These are phyloP conservation scores for Sugiyamaella japonica DNA, from an alignment of 1,139 yeast genomes.

Conservation along the genomic window DNA sequence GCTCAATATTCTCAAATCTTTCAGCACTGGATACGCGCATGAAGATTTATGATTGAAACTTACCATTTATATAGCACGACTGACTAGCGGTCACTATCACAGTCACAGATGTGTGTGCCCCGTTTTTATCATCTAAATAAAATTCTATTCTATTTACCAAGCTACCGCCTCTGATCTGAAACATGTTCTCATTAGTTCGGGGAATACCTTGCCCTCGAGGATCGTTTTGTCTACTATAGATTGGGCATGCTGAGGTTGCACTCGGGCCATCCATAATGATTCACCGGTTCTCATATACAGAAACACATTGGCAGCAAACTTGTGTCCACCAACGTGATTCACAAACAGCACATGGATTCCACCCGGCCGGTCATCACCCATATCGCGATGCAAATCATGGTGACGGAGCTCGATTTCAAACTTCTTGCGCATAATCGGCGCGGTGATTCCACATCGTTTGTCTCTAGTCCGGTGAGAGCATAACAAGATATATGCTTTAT, in stretches of 20 bases:
- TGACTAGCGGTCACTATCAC: too few species aligned
- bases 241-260: slow-evolving; percentile 71
- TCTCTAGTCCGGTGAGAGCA: slow-evolving; percentile 93
- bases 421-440: slow-evolving; percentile 84
- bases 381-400: slow-evolving; percentile 70
- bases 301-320: slow-evolving; percentile 84
- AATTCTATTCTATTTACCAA: slow-evolving; percentile 46
- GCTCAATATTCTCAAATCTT: slow-evolving; percentile 37
- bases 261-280: slow-evolving; percentile 84
- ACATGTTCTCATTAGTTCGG: slow-evolving; percentile 65
- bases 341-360: slow-evolving; percentile 72
- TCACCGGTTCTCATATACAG: slow-evolving; percentile 73
- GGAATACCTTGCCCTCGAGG: slow-evolving; percentile 67
- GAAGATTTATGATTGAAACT: slow-evolving; percentile 11
- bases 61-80: neutral
- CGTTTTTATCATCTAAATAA: too few species aligned
- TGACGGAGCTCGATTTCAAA: slow-evolving; percentile 73
- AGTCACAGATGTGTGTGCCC: too few species aligned
- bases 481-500: slow-evolving; percentile 62
- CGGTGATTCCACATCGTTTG: slow-evolving; percentile 90
- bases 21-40: slow-evolving; percentile 17
- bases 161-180: slow-evolving; percentile 47
- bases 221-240: slow-evolving; percentile 76
- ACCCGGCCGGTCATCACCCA: slow-evolving; percentile 63
- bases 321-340: slow-evolving; percentile 95